Percentiles rank a stretch among this genome's conserved stretches.
These are phyloP conservation scores for Sporopachydermia lactativora DNA, from an alignment of 805 yeast species.

Conservation along the genomic window DNA sequence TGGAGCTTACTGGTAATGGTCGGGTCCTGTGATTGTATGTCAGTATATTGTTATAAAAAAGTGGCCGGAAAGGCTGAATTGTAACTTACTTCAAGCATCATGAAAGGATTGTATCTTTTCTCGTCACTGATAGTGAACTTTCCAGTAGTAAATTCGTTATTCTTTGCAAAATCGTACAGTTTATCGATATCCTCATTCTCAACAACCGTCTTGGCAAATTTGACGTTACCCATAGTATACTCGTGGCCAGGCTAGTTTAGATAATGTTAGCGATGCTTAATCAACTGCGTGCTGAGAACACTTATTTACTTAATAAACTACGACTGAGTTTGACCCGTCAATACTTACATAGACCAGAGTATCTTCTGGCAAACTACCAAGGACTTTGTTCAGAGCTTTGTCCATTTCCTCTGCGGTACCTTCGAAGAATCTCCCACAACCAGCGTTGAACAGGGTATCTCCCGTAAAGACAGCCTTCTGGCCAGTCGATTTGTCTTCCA, in stretches of 20 bases:
- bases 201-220: constrained; percentile 57
- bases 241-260: constrained; percentile 74
- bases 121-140: constrained; percentile 76
- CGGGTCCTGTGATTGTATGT: not conserved
- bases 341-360: constrained; percentile 42
- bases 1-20: not conserved
- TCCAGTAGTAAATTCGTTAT: constrained; percentile 73
- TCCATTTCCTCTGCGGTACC: constrained; percentile 80
- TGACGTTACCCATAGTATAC: constrained; percentile 72
- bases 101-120: constrained; percentile 72
- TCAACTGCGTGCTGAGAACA: too few relatives aligned
- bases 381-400: constrained; percentile 39
- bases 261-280: not conserved
- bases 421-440: constrained; percentile 95
- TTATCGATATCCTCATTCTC: constrained; percentile 34
- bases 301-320: not conserved
- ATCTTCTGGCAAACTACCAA: constrained; percentile 48
- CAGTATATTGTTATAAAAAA: not conserved
- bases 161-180: constrained; percentile 35
- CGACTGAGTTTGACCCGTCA: not conserved
- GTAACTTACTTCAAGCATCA: constrained; percentile 42
- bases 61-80: not conserved
- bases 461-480: constrained; percentile 84
- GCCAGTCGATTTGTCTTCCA: constrained; percentile 44
- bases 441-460: constrained; percentile 86